Percentiles rank a stretch among this genome's conserved stretches.
Evolutionary conservation across 345 rosid species (phyloP).

Genomic region (Syzygium grande): DNA sequence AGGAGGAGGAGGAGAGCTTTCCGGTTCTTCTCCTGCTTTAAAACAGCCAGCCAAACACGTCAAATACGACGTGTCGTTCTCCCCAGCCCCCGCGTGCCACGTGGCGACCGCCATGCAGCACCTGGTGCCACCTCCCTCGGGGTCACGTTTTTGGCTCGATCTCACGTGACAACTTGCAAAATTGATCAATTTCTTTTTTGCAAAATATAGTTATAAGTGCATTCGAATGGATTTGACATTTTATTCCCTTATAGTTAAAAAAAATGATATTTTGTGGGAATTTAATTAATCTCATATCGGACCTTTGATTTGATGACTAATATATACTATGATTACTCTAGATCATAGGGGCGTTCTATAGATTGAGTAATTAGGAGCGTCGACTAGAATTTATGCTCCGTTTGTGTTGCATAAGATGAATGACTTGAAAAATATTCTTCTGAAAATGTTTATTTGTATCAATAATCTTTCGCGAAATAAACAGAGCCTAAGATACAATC

Average conservation of each 20-base stretch:
- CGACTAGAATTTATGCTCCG: accelerated
- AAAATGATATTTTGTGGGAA: not conserved
- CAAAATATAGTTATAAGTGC: not conserved
- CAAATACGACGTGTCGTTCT: not conserved
- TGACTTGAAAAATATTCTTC: accelerated
- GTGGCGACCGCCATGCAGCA: conserved; percentile 31
- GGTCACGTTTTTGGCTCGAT: not conserved
- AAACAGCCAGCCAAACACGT: not conserved
- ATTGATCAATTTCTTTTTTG: not conserved
- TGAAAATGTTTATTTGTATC: accelerated
- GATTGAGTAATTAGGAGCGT: accelerated
- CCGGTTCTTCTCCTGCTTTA: not conserved
- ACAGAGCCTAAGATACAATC: not conserved
- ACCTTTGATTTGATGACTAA: not conserved
- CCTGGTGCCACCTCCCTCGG: not conserved
- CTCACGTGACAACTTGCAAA: not conserved
- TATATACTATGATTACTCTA: not conserved
- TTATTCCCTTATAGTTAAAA: not conserved
- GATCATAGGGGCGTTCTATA: not conserved
- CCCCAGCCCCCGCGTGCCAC: conserved; percentile 7
- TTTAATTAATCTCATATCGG: accelerated
- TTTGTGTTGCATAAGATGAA: accelerated
- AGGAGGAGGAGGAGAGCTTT: not conserved
- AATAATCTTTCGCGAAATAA: accelerated
- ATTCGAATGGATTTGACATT: not conserved